phyloP scores from a whole-genome alignment of 768 basidiomycete genomes.

The Leccinum rimulosum region DNA sequence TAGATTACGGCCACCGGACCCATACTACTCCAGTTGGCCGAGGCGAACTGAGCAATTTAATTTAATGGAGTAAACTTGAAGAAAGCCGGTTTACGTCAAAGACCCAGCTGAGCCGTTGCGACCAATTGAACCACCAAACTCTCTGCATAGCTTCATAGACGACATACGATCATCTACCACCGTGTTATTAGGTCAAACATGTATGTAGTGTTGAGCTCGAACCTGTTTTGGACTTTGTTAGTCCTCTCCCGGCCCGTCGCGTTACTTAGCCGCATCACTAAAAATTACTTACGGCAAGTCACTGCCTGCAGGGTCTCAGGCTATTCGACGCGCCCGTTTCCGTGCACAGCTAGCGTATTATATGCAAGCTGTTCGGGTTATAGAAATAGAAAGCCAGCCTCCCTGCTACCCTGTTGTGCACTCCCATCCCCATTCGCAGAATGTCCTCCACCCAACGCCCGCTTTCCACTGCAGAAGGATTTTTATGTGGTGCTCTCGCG shows the following conservation, averaged over 20 bases:
- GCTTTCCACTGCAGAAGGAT: conserved; percentile 75
- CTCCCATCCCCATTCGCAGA: neutral
- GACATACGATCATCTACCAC: no score
- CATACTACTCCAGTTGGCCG: no score
- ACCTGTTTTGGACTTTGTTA: neutral
- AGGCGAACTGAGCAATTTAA: no score
- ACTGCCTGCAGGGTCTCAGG: neutral
- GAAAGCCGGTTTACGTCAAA: no score
- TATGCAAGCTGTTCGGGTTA: neutral
- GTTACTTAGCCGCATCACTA: neutral
- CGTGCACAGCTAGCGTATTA: neutral
- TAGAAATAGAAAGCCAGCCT: neutral
- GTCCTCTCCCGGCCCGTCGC: no score
- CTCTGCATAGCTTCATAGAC: no score
- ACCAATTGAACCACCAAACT: no score
- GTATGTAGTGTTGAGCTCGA: neutral
- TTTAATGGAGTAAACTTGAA: no score
- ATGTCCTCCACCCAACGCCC: conserved; percentile 28
- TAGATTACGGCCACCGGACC: no score
- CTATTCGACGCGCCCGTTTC: neutral
- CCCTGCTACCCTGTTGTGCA: neutral
- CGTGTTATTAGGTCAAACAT: no score
- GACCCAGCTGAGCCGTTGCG: no score
- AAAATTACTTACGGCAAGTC: neutral
- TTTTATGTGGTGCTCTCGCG: conserved; percentile 86